Percentiles rank a stretch among this genome's conserved stretches.
These are phyloP conservation scores for Lophiostoma macrostomum DNA, from an alignment of 495 filamentous ascomycete genomes.

Conservation along the genomic window DNA sequence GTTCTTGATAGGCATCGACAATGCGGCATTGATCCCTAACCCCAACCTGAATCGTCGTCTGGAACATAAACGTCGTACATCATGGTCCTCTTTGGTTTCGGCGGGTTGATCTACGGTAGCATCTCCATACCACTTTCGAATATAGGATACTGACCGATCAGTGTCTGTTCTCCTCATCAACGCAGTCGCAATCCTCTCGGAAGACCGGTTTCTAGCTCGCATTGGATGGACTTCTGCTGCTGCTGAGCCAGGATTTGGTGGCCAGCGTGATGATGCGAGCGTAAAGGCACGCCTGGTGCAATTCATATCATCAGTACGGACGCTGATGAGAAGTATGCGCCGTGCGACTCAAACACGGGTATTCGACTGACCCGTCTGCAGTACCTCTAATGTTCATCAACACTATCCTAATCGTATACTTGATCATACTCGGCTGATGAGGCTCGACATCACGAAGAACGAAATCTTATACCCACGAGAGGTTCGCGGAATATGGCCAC, in stretches of 20 bases:
- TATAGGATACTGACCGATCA: slow-evolving; percentile 39
- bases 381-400: slow-evolving; percentile 95
- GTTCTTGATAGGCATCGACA: slow-evolving; percentile 5
- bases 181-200: slow-evolving; percentile 89
- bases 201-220: slow-evolving; percentile 95
- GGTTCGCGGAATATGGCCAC: no score
- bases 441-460: no score
- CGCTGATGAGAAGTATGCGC: slow-evolving; percentile 87
- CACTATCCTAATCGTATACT: slow-evolving; percentile 59
- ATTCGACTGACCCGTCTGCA: slow-evolving; percentile 39
- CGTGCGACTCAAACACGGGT: background rate
- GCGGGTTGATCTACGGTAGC: slow-evolving; percentile 69
- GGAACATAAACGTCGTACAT: no score
- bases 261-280: slow-evolving; percentile 65
- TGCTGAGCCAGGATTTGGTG: slow-evolving; percentile 72
- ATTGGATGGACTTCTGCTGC: slow-evolving; percentile 79
- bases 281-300: slow-evolving; percentile 85
- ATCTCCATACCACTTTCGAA: slow-evolving; percentile 6
- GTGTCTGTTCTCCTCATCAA: slow-evolving; percentile 86
- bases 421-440: slow-evolving; percentile 70
- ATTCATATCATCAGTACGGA: slow-evolving; percentile 85
- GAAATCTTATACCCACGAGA: no score
- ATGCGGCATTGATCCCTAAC: background rate
- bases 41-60: no score
- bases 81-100: slow-evolving; percentile 68